Conservation (phyloP, 306 rosid species). For the Acacia acuminata region DNA sequence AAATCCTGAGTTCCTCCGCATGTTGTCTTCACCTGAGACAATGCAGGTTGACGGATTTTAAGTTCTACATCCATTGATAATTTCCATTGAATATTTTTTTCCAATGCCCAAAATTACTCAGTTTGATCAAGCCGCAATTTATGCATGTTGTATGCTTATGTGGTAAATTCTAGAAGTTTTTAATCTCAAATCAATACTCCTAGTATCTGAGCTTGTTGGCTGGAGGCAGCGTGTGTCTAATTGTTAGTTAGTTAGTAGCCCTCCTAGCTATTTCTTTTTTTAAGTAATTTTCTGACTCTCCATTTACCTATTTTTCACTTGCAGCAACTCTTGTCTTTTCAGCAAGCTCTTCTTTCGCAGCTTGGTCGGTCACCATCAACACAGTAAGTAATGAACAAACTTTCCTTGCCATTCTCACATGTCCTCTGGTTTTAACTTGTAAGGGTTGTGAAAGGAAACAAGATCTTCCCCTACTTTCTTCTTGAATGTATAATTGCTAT, state of each 20-base stretch:
- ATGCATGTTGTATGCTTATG: background rate
- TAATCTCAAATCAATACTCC: background rate
- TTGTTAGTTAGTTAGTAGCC: background rate
- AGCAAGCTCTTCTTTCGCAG: conserved; percentile 17
- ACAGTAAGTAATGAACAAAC: conserved; percentile 12
- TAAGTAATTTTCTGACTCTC: background rate
- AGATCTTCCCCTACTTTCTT: background rate
- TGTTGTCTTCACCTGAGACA: conserved; percentile 83
- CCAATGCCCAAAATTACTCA: conserved; percentile 4
- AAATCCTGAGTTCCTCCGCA: conserved; percentile 77
- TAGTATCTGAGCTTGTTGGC: background rate
- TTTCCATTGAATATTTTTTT: conserved; percentile 3
- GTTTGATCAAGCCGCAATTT: background rate
- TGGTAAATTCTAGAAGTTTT: background rate
- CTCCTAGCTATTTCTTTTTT: background rate
- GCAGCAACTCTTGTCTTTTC: conserved; percentile 22
- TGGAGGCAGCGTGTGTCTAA: background rate
- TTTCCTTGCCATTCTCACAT: background rate
- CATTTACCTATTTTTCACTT: background rate
- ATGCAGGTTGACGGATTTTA: conserved; percentile 64
- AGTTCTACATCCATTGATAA: conserved; percentile 25
- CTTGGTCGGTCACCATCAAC: conserved; percentile 15
- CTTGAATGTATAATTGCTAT: background rate
- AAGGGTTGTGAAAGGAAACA: background rate
- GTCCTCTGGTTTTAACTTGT: background rate